Evolutionary conservation across 225 moss, liverwort and hornwort genomes (phyloP), one percentile per base, ranked within the genome.

Genomic region (Bryoerythrophyllum caledonicum): DNA sequence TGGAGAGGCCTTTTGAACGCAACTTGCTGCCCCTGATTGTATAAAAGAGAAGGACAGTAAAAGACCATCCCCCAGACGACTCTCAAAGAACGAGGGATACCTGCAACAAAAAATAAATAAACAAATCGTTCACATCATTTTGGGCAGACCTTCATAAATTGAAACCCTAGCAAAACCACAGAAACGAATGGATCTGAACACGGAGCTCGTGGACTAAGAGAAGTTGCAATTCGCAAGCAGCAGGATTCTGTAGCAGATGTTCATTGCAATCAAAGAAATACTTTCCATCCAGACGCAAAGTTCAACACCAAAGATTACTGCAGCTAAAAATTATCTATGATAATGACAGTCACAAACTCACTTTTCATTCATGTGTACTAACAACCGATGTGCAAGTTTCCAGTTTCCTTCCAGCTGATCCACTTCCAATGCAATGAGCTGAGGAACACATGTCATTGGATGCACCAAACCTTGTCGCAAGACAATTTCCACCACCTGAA

Each of bases 401-500:
- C 91, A 89, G 65, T 93, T 94, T 24, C 81, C 78, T 79, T 99
- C 97, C 66, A 86, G 54, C 60, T 86, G 84, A 67, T 99, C 97
- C 58, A 93, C 90, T 74, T 99, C 97, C 88, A 93, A 43, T 15
- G 97, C 97, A 81, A 99, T 94, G 27, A 99, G 93, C 68, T 90
- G 89, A 9, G 94, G 94, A 59, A 99, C 90, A 65, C 94, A 94
- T n/a, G 94, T 91, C 86, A 99, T 99, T 44, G 94, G 97, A 80
- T 99, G 97, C 68, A 95, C 90, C 63, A 97, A 84, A 46, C 97
- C 97, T 87, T 97, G 97, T 67, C 97, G 93, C 67, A 94, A 86
- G 55, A 97, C 94, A 41, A 93, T 91, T 76, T 97, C 97, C 72
- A 94, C 87, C 52, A 93, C 93, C 93, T 93, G 75, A 34, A 53